These are phyloP conservation scores for Heimioporus punctisporus DNA, from an alignment of 1,284 basidiomycete species.

Conservation along the genomic window DNA sequence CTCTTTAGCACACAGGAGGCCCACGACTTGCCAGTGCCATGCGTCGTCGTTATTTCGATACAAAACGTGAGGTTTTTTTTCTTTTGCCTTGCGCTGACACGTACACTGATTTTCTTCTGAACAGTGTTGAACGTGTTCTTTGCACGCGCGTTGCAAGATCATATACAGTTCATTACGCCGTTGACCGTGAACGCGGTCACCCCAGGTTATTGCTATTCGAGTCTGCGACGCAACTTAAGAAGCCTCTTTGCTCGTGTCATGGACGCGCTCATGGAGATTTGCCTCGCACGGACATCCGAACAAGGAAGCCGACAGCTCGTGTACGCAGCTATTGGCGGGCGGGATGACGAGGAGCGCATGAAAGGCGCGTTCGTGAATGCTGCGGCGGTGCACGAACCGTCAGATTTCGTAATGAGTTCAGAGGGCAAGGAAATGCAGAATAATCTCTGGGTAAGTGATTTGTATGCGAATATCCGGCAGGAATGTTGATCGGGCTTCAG, in stretches of 20 bases:
- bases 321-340: constrained; percentile 29
- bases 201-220: constrained; percentile 51
- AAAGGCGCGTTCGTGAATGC: constrained; percentile 39
- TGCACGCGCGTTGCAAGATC: constrained; percentile 22
- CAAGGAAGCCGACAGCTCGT: constrained; percentile 39
- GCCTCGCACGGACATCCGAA: constrained; percentile 29
- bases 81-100: not conserved
- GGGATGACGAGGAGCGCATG: constrained; percentile 30
- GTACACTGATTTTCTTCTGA: too few species aligned
- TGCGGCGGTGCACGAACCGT: constrained; percentile 37
- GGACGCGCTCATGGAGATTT: constrained; percentile 10
- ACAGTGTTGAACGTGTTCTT: constrained; percentile 27
- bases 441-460: too few species aligned
- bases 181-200: constrained; percentile 41
- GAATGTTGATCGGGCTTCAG: too few species aligned
- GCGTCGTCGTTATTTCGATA: constrained; percentile 11
- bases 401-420: constrained; percentile 46
- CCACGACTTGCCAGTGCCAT: constrained; percentile 15
- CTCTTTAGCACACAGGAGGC: not conserved
- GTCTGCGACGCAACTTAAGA: constrained; percentile 32
- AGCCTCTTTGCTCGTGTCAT: constrained; percentile 2
- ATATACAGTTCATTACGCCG: constrained; percentile 15
- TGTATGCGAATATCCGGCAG: too few species aligned
- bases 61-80: constrained; percentile 17
- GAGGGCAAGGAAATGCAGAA: constrained; percentile 32